A percentile compares a stretch with the other conserved stretches of the same genome.
These are phyloP conservation scores for Fusarium abutilonis DNA, from an alignment of 2,329 filamentous ascomycete species.

Conservation along the genomic window DNA sequence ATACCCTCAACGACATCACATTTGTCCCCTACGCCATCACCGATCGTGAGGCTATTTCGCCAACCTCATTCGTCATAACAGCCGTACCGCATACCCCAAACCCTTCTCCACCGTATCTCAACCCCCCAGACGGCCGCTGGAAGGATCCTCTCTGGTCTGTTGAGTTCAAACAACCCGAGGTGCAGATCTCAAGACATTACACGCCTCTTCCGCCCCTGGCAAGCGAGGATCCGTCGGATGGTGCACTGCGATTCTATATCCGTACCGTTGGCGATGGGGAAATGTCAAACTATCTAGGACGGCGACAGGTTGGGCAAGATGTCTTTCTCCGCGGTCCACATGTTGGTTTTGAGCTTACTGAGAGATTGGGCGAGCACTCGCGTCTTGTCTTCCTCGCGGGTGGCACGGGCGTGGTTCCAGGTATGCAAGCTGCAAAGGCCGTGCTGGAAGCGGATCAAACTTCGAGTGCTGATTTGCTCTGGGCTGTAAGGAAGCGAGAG, in stretches of 20 bases:
- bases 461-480: conserved; percentile 74
- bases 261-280: conserved; percentile 83
- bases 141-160: conserved; percentile 80
- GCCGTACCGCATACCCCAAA: conserved; percentile 57
- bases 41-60: conserved; percentile 69
- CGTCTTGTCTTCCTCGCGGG: conserved; percentile 86
- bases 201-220: conserved; percentile 77
- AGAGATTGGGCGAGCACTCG: conserved; percentile 45
- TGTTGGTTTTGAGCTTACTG: conserved; percentile 67
- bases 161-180: conserved; percentile 91
- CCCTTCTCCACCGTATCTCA: conserved; percentile 45
- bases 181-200: conserved; percentile 92
- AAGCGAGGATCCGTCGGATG: conserved; percentile 46
- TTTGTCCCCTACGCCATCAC: conserved; percentile 75
- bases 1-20: conserved; percentile 63
- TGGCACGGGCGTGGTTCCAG: conserved; percentile 91
- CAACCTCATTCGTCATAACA: conserved; percentile 75
- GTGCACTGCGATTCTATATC: conserved; percentile 76
- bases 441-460: conserved; percentile 57
- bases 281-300: conserved; percentile 82
- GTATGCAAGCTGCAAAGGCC: conserved; percentile 79
- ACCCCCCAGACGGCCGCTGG: conserved; percentile 42
- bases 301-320: conserved; percentile 67
- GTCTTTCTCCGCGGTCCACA: conserved; percentile 84
- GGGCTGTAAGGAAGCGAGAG: conserved; percentile 74